Base-by-base conservation (phyloP, 768 basidiomycete genomes). In the Amanita molliuscula region DNA sequence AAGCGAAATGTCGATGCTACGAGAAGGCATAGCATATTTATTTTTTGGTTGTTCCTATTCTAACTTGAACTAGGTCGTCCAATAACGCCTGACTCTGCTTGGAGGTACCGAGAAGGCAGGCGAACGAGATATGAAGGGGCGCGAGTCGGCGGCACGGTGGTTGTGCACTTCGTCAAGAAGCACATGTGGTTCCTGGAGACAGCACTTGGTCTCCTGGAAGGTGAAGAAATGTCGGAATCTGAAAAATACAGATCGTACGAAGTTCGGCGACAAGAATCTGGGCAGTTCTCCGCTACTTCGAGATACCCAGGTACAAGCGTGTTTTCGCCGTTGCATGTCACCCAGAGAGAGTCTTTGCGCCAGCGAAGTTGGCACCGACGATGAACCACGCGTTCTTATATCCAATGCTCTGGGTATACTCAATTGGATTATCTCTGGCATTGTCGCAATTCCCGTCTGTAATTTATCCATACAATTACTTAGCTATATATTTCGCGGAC, bases 161-260 rank as follows among this genome's bases (percentile, higher is more conserved):
- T 92, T 18, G 92, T 99, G 46, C 95, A 99, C 68, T 97, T 90
- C 63, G 85, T 99, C 74, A 99, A 97, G 81, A 86, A 90, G 64
- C 82, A 89, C 55, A 86, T 88, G 69, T 99, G 95, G 95, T 97
- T 88, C 67, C 65, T 93, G 56, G 95, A 99, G 69, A 89, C 94
- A 4, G 89, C 91, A 9, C 67, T 92, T 9, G 92, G 91, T 15
- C 70, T 99, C 21, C 71, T 97, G 25, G 89, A 87, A 47, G 78
- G 82, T n/a, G 78, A 82, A 26, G 84, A 90, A 52, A 67, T 77
- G 51, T 82, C 80, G 8, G 81, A 84, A 56, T 60, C 62, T 20
- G 76, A 78, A 55, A 67, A 67, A 47, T 70, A 66, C 51, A 67
- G 68, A 48, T 61, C 60, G 18, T 31, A 11, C 13, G 49, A 50